These are phyloP conservation scores for Fusarium oligoseptatum DNA, from an alignment of 2,329 filamentous ascomycete genomes.

Conservation along the genomic window DNA sequence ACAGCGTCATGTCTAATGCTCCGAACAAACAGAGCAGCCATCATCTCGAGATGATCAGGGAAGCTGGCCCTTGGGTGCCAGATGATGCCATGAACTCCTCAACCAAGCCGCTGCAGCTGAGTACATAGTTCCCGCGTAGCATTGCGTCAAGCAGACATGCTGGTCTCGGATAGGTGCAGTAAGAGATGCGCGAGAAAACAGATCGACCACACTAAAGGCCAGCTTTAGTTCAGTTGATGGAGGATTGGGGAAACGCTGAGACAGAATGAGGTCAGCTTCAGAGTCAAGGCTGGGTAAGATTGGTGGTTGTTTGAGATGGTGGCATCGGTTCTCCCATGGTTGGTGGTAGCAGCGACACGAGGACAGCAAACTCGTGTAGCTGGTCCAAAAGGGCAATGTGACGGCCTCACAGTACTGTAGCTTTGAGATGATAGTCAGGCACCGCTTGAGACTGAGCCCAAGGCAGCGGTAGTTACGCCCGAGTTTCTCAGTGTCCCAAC, in stretches of 20 bases:
- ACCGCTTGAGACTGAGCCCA: conserved; percentile 8
- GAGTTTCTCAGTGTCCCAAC: conserved; percentile 1
- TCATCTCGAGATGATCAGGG: conserved; percentile 18
- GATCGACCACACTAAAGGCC: conserved; percentile 40
- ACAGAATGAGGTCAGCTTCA: conserved; percentile 43
- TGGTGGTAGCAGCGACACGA: conserved; percentile 24
- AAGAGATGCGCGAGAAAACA: conserved; percentile 32
- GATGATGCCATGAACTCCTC: conserved; percentile 33
- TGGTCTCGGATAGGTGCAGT: conserved; percentile 46
- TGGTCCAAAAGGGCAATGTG: conserved; percentile 23
- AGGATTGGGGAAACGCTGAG: conserved; percentile 23
- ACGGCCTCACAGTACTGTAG: conserved; percentile 7
- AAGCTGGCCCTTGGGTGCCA: not conserved
- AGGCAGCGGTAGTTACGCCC: not conserved
- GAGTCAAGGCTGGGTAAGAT: conserved; percentile 24
- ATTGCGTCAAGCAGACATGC: conserved; percentile 44
- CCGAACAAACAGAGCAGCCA: conserved; percentile 4
- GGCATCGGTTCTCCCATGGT: conserved; percentile 16
- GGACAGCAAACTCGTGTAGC: conserved; percentile 29
- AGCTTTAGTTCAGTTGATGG: conserved; percentile 27
- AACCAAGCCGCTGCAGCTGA: conserved; percentile 17
- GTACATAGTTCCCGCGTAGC: conserved; percentile 27
- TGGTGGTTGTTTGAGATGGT: conserved; percentile 21
- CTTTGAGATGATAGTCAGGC: conserved; percentile 28
- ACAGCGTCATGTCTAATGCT: conserved; percentile 6